Conservation (phyloP, 495 filamentous ascomycete genomes). For the Melanomma pulvis-pyrius region DNA sequence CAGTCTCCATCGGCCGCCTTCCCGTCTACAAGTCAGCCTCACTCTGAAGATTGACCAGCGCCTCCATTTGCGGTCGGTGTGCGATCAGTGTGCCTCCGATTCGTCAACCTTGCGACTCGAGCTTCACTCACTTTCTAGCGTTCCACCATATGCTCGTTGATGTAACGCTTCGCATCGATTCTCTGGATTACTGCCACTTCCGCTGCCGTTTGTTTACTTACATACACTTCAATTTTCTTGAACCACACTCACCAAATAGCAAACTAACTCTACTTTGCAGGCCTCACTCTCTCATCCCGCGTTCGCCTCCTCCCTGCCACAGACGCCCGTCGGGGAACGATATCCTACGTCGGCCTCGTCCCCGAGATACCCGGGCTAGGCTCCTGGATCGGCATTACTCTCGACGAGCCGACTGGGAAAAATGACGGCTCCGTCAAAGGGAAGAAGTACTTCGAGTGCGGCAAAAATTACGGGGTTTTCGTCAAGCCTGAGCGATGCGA, state of each 20-base stretch:
- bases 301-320: conserved; percentile 61
- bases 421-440: conserved; percentile 86
- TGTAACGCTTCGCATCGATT: neutral
- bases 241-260: conserved; percentile 1
- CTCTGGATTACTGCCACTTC: neutral
- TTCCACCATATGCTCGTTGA: neutral
- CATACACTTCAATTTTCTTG: neutral
- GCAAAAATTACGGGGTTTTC: conserved; percentile 79
- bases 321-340: conserved; percentile 76
- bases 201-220: neutral
- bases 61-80: conserved; percentile 8
- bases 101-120: neutral
- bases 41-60: neutral
- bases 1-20: conserved; percentile 15
- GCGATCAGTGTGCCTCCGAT: neutral
- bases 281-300: conserved; percentile 63
- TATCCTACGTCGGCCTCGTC: conserved; percentile 82
- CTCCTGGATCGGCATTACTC: conserved; percentile 81
- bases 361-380: conserved; percentile 72
- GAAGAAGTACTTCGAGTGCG: conserved; percentile 73
- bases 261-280: conserved; percentile 29
- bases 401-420: conserved; percentile 86
- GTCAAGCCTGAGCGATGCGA: conserved; percentile 89
- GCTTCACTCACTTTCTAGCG: neutral
- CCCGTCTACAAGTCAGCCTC: conserved; percentile 20